A percentile compares a stretch with the other conserved stretches of the same genome.
These are phyloP conservation scores for Chaetomium fimeti DNA, from an alignment of 495 filamentous ascomycete genomes.

Conservation along the genomic window DNA sequence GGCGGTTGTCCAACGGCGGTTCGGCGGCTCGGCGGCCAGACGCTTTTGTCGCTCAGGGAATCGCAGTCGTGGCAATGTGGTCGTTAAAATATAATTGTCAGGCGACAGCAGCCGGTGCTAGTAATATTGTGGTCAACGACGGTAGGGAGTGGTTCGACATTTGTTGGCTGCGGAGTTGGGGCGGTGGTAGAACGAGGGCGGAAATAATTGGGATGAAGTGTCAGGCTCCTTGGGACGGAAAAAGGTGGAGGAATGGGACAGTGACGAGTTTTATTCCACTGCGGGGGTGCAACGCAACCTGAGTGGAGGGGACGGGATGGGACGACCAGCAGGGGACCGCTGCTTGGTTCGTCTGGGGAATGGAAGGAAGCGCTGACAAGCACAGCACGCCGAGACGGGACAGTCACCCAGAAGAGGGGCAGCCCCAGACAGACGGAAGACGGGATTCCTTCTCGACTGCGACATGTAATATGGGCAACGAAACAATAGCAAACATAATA, in stretches of 20 bases:
- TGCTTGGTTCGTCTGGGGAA: conserved; percentile 24
- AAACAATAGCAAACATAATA: conserved; percentile 9
- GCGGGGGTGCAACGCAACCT: conserved; percentile 27
- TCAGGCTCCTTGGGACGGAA: conserved; percentile 31
- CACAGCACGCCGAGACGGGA: conserved; percentile 20
- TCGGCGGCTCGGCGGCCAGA: conserved; percentile 11
- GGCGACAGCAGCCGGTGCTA: conserved; percentile 12
- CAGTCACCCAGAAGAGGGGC: conserved; percentile 14
- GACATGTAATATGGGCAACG: conserved; percentile 7
- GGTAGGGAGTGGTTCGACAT: not conserved
- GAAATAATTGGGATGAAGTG: conserved; percentile 33
- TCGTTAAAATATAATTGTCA: conserved; percentile 13
- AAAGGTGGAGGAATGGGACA: conserved; percentile 36
- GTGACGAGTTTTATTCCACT: conserved; percentile 42
- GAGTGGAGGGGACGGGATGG: conserved; percentile 30
- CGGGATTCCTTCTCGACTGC: not conserved
- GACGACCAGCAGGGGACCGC: conserved; percentile 29
- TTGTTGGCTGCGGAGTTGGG: conserved; percentile 13
- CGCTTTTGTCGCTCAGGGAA: conserved; percentile 2
- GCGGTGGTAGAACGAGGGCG: conserved; percentile 26
- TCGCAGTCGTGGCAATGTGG: conserved; percentile 7
- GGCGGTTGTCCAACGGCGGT: conserved; percentile 16
- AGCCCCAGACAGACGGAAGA: conserved; percentile 6
- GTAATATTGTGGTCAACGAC: not conserved
- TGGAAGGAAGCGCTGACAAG: conserved; percentile 19